These are phyloP conservation scores for Paraphysoderma sedebokerense DNA, from an alignment of 371 early-diverging fungal genomes.

Conservation along the genomic window DNA sequence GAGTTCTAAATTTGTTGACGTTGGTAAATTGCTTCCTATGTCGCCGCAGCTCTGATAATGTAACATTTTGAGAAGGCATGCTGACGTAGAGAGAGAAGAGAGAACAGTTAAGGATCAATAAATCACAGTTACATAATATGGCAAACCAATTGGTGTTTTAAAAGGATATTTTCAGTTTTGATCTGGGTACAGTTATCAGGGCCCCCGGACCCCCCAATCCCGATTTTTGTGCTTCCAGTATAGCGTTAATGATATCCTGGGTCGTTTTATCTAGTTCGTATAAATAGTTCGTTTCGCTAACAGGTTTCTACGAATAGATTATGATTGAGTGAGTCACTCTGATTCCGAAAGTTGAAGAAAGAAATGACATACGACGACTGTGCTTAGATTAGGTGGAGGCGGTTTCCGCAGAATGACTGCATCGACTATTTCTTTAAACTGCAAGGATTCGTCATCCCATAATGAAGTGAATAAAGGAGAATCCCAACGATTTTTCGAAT, in stretches of 20 bases:
- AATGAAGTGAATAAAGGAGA: conserved; percentile 75
- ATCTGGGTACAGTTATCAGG: too few relatives aligned
- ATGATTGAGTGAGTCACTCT: conserved; percentile 12
- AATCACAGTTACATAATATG: too few relatives aligned
- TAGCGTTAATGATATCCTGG: conserved; percentile 53
- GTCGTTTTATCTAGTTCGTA: conserved; percentile 73
- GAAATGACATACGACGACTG: conserved; percentile 36
- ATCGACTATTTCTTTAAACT: conserved; percentile 51
- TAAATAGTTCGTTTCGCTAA: conserved; percentile 73
- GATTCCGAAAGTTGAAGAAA: not conserved
- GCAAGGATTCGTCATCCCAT: conserved; percentile 39
- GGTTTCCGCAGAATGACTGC: conserved; percentile 56
- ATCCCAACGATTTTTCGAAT: conserved; percentile 80
- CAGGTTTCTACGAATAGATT: conserved; percentile 41
- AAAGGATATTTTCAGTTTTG: too few relatives aligned
- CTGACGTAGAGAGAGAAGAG: too few relatives aligned
- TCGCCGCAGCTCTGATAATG: too few relatives aligned
- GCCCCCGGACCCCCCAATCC: too few relatives aligned
- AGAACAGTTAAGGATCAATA: too few relatives aligned
- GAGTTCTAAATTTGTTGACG: too few relatives aligned
- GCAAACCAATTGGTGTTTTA: too few relatives aligned
- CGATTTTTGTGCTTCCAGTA: conserved; percentile 62
- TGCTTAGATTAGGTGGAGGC: conserved; percentile 66
- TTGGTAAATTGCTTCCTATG: too few relatives aligned
- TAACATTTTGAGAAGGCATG: too few relatives aligned